These are phyloP conservation scores for Cyclostephanos invisitatus DNA, from an alignment of 108 stramenopile species.

Conservation along the genomic window DNA sequence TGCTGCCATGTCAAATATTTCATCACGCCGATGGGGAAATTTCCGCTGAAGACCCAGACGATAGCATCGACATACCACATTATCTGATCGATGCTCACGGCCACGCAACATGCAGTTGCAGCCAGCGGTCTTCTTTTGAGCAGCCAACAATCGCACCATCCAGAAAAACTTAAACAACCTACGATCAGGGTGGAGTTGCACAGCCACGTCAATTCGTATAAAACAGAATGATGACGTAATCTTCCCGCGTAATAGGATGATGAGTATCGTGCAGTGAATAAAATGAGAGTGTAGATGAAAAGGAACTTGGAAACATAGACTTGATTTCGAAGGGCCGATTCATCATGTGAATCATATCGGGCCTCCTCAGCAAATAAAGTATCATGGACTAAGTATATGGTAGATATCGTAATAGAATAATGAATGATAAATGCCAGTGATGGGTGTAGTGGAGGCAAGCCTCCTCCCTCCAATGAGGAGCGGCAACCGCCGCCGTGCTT, in stretches of 20 bases:
- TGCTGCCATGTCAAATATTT: slow-evolving; percentile 79
- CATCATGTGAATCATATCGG: not conserved
- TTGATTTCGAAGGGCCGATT: slow-evolving; percentile 12
- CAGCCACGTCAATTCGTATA: slow-evolving; percentile 75
- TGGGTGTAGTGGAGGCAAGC: slow-evolving; percentile 53
- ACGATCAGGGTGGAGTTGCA: slow-evolving; percentile 68
- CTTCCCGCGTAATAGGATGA: slow-evolving; percentile 31
- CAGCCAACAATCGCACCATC: slow-evolving; percentile 16
- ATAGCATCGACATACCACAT: slow-evolving; percentile 75
- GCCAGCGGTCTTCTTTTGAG: slow-evolving; percentile 55
- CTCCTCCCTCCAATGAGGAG: not conserved
- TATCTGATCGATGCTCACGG: slow-evolving; percentile 80
- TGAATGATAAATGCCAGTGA: slow-evolving; percentile 56
- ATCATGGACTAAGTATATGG: slow-evolving; percentile 55
- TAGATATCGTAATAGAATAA: slow-evolving; percentile 47
- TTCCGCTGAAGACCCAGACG: slow-evolving; percentile 44
- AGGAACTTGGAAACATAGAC: slow-evolving; percentile 26
- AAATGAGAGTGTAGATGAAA: slow-evolving; percentile 38
- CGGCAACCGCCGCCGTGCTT: slow-evolving; percentile 49
- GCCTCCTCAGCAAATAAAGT: slow-evolving; percentile 7
- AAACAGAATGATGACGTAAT: slow-evolving; percentile 43
- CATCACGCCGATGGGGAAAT: slow-evolving; percentile 73
- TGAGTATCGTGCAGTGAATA: slow-evolving; percentile 50
- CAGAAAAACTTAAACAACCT: slow-evolving; percentile 51
- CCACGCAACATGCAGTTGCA: slow-evolving; percentile 62